Conservation (phyloP, 2,329 filamentous ascomycete species). For the Hortaea sp. region DNA sequence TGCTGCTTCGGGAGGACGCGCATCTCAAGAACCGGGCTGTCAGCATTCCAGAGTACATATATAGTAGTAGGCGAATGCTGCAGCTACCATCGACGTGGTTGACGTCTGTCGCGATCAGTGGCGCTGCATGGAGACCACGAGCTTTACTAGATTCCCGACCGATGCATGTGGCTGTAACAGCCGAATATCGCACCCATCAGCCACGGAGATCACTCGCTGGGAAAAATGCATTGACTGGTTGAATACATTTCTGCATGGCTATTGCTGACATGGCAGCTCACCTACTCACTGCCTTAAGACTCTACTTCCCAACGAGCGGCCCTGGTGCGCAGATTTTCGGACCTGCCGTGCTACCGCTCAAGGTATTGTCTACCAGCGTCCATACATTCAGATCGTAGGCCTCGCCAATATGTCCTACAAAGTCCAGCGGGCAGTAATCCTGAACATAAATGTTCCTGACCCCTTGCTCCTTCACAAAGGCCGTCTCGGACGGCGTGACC, state of each 20-base stretch:
- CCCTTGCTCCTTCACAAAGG: conserved; percentile 14
- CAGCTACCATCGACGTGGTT: not conserved
- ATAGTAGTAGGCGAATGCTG: too few relatives aligned
- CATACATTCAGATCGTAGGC: conserved; percentile 16
- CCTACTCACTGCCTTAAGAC: not conserved
- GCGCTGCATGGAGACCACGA: not conserved
- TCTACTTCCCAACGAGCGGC: not conserved
- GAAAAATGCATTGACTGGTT: too few relatives aligned
- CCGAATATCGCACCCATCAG: too few relatives aligned
- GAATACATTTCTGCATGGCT: too few relatives aligned
- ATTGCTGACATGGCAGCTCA: too few relatives aligned
- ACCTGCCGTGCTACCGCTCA: conserved; percentile 11
- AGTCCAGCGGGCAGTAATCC: conserved; percentile 14
- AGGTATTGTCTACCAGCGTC: conserved; percentile 12
- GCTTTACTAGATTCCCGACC: not conserved
- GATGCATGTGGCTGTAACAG: too few relatives aligned
- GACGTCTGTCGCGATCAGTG: not conserved
- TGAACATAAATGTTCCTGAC: conserved; percentile 15
- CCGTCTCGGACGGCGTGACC: conserved; percentile 12
- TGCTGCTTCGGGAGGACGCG: too few relatives aligned
- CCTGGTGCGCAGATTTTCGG: conserved; percentile 6
- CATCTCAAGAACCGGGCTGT: too few relatives aligned
- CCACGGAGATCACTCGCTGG: too few relatives aligned
- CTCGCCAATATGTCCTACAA: conserved; percentile 16
- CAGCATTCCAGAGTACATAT: too few relatives aligned